Evolutionary conservation across 2,329 filamentous ascomycete species (phyloP), one percentile per base, ranked within the genome.

Genomic region (Colletotrichum incanum): DNA sequence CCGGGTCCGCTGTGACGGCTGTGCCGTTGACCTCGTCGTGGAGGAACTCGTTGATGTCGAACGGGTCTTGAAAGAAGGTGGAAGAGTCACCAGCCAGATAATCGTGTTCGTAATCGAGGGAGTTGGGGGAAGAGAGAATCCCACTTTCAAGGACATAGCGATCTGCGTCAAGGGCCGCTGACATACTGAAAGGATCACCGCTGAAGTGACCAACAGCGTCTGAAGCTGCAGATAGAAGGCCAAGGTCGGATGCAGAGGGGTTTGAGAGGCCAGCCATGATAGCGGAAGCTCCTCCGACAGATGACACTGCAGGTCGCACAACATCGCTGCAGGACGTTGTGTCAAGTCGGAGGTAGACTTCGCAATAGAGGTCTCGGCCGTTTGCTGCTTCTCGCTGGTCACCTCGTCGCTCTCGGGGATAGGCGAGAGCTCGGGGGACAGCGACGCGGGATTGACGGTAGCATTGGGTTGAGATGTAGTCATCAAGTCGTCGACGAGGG

Each of bases 291-390:
- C 89, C 88, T 86, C 90, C 93, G 93, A 96, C 92, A 91, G 95
- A 96, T 92, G 96, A 98, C 96, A 99, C 96, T 93, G 96, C 96
- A 97, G 96, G 96, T 98, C 96, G 83, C 93, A 98, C 96, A 98
- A 98, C 96, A 98, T 93, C 95, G 90, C 96, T 89, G 96, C 96
- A 98, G 96, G 95, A 98, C 97, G 95, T 98, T 98, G 96, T 98
- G 95, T 96, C 96, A 91, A 86, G 90, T 97, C 94, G 91, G 92
- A 89, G 86, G 84, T 79, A 77, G 79, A 77, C 75, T 75, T 77
- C 71, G 76, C 54, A 60, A 77, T 62, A 74, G 80, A 54, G 56
- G 77, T 73, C 66, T 75, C 74, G 60, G 75, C 74, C 43, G 76
- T 73, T 52, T 73, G 74, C 43, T 79, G 74, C 52, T 81, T 74